Percentiles rank a stretch among this genome's conserved stretches.
These are phyloP conservation scores for Torrubiellomyces zombiae DNA, from an alignment of 2,329 filamentous ascomycete species.

Conservation along the genomic window DNA sequence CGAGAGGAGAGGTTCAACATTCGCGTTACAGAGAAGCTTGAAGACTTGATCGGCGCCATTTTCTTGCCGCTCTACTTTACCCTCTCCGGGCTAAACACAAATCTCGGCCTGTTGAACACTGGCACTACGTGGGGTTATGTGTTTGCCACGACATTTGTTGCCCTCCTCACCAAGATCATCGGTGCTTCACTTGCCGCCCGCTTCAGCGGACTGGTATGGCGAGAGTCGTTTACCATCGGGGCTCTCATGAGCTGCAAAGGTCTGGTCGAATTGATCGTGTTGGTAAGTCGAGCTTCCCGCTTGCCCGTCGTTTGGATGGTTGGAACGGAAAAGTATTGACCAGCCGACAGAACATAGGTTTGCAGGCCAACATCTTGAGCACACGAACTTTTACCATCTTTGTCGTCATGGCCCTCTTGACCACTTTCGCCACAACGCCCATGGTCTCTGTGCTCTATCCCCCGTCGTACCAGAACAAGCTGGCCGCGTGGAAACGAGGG, in stretches of 20 bases:
- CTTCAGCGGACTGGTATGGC: conserved; percentile 65
- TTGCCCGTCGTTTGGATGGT: too few species aligned
- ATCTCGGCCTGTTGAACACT: conserved; percentile 66
- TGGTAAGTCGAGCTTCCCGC: conserved; percentile 36
- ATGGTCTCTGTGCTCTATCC: conserved; percentile 61
- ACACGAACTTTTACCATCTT: conserved; percentile 80
- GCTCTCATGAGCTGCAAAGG: conserved; percentile 94
- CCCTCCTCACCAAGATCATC: conserved; percentile 71
- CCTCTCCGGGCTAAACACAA: conserved; percentile 73
- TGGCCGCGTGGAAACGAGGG: conserved; percentile 48
- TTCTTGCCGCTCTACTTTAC: conserved; percentile 90
- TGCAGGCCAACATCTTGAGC: conserved; percentile 69
- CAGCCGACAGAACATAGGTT: conserved; percentile 55
- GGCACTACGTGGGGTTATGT: conserved; percentile 85
- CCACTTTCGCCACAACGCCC: conserved; percentile 71
- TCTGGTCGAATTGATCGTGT: conserved; percentile 83
- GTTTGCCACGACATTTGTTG: conserved; percentile 62
- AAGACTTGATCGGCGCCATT: conserved; percentile 71
- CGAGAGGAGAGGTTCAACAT: conserved; percentile 83
- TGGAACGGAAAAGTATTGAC: too few species aligned
- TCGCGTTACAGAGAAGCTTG: conserved; percentile 83
- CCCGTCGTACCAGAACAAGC: conserved; percentile 36
- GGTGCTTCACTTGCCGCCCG: conserved; percentile 69
- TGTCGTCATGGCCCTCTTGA: conserved; percentile 82
- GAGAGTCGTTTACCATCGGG: conserved; percentile 77